Evolutionary conservation across 1,139 yeast species (phyloP).

Genomic region (Candida sanyaensis): DNA sequence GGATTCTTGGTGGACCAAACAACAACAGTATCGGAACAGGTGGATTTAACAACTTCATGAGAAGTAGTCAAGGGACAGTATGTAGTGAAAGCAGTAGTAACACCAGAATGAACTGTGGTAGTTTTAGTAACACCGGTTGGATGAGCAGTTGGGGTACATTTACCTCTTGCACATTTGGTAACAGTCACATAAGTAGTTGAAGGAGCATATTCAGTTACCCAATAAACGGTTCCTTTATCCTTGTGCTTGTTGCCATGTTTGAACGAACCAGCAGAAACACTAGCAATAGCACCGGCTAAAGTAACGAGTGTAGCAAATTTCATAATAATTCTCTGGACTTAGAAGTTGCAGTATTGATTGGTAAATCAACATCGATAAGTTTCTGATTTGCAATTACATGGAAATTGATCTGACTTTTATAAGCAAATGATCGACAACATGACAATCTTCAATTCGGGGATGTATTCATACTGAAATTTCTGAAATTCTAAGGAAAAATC

Average conservation of each 20-base stretch:
- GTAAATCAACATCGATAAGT: neutral
- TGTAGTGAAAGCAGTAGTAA: slow-evolving; percentile 24
- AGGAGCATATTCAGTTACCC: slow-evolving; percentile 7
- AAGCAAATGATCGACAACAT: neutral
- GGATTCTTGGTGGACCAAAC: slow-evolving; percentile 1
- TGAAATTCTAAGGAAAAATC: too few relatives aligned
- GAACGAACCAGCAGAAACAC: neutral
- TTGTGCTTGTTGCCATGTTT: neutral
- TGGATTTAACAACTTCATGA: slow-evolving; percentile 3
- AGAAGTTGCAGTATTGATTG: neutral
- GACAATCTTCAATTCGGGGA: neutral
- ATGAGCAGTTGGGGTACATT: slow-evolving; percentile 22
- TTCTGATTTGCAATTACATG: neutral
- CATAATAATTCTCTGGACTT: neutral
- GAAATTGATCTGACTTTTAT: neutral
- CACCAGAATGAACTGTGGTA: slow-evolving; percentile 5
- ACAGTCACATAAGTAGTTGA: slow-evolving; percentile 22
- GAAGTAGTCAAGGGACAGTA: slow-evolving; percentile 24
- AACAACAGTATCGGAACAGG: slow-evolving; percentile 1
- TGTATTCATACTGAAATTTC: too few relatives aligned
- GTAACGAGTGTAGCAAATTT: slow-evolving; percentile 2
- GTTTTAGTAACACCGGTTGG: slow-evolving; percentile 27
- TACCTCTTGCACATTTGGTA: slow-evolving; percentile 19
- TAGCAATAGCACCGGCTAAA: neutral
- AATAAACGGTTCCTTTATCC: neutral